These are phyloP conservation scores for Chlorociboria aeruginascens DNA, from an alignment of 495 filamentous ascomycete species.

Conservation along the genomic window DNA sequence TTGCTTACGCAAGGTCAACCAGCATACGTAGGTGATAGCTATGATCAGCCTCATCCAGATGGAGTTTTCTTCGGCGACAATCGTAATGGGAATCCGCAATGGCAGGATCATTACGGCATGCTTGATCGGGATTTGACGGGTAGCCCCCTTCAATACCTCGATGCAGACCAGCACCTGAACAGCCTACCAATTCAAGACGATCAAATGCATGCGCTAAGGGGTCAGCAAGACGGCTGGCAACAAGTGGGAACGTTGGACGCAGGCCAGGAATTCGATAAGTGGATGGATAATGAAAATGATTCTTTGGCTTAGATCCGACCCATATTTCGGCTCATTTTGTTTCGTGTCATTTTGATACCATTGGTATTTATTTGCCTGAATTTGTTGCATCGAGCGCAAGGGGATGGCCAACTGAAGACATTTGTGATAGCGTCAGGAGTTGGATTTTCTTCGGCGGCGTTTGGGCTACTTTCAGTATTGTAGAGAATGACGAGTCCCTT, in stretches of 20 bases:
- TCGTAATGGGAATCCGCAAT: slow-evolving; percentile 4
- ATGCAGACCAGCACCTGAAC: slow-evolving; percentile 7
- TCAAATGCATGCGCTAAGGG: slow-evolving; percentile 25
- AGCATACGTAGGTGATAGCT: slow-evolving; percentile 1
- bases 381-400: not conserved
- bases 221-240: slow-evolving; percentile 22
- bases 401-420: too few species aligned
- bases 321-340: too few species aligned
- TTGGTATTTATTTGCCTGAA: not conserved
- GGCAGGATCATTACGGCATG: slow-evolving; percentile 2
- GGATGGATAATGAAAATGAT: slow-evolving; percentile 10
- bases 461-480: too few species aligned
- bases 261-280: slow-evolving; percentile 20
- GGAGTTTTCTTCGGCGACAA: slow-evolving; percentile 6
- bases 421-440: too few species aligned
- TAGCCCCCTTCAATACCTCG: slow-evolving; percentile 5
- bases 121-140: slow-evolving; percentile 1
- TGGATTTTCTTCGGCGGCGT: too few species aligned
- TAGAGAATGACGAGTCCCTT: too few species aligned
- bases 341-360: too few species aligned
- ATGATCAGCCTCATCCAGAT: not conserved
- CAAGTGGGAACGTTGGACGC: slow-evolving; percentile 20
- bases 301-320: not conserved
- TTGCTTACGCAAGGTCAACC: slow-evolving; percentile 5
- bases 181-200: slow-evolving; percentile 12